Percentiles rank a stretch among this genome's conserved stretches.
Conservation (phyloP, 805 yeast genomes). For the Yarrowia keelungensis region DNA sequence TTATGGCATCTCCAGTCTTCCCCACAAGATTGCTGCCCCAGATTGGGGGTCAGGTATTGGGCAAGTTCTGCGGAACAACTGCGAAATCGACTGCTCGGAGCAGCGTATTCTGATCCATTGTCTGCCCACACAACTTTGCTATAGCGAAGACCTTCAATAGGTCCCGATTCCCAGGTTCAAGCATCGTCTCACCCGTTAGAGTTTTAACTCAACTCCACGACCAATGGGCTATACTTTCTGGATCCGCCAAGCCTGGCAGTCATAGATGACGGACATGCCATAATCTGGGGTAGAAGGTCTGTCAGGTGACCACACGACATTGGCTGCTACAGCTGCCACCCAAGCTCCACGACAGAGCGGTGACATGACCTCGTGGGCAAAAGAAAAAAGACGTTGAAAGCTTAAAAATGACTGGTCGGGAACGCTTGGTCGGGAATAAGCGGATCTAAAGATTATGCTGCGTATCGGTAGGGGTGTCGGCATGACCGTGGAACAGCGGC, state of each 20-base stretch:
- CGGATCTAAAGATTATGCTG: conserved; percentile 28
- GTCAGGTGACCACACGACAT: neutral
- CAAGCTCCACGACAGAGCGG: too few relatives aligned
- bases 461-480: neutral
- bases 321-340: too few relatives aligned
- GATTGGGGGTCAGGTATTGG: neutral
- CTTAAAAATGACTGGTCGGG: conserved; percentile 30
- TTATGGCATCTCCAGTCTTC: conserved; percentile 23
- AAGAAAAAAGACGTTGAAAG: conserved; percentile 21
- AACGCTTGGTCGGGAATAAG: conserved; percentile 35
- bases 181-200: neutral
- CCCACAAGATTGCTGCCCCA: conserved; percentile 25
- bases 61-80: too few relatives aligned
- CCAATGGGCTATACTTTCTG: neutral
- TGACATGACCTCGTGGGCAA: neutral
- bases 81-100: too few relatives aligned
- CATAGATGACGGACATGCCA: neutral
- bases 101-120: too few relatives aligned
- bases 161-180: neutral
- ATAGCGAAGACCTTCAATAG: neutral
- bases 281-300: too few relatives aligned
- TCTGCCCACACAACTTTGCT: too few relatives aligned
- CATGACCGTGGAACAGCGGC: neutral
- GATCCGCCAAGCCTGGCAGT: neutral
- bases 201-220: conserved; percentile 2